Base-by-base conservation (phyloP, 768 basidiomycete species). In the Lactarius indigo region DNA sequence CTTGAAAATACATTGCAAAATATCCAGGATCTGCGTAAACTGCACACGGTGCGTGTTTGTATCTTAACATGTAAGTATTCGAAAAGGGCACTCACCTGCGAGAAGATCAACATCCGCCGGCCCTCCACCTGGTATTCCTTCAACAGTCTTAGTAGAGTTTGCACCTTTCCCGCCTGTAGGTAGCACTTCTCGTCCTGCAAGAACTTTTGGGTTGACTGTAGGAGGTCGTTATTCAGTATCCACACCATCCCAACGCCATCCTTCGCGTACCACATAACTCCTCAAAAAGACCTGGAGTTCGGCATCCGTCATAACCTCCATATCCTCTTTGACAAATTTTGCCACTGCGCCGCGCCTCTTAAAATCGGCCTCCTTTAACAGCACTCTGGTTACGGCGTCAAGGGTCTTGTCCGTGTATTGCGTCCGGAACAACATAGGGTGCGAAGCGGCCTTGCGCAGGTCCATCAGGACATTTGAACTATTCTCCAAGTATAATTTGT, bases 281-380 rank as follows among this genome's bases (percentile, higher is more conserved):
- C 84, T 83, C 73, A 90, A 91, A 74, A 96, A 96, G 50, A 85
- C 77, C 73, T 97, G 94, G 41, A 99, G 81, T 78, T 98, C 97
- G 9, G 94, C 90, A 77, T 99, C 97, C 54, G 94, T 96, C 96
- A 98, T 98, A 23, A 97, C 90, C 71, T 91, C 86, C 91, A 99
- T 94, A 76, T 99, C 97, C 76, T 99, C 97, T 74, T 94, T 92
- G 59, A 99, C 94, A 68, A 88, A 85, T 37, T 95, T 86, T 72
- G 87, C 92, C 54, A 91, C 75, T 9, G 90, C 89, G 1, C 87
- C 87, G 18, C 90, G 86, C 75, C 88, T 91, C 78, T 87, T 90
- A 78, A 94, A 98, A 73, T 96, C 93, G 4, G 91, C 88, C 75
- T 98, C 96, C 75, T 93, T 93, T 75, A 98, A 77, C 60, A 97